phyloP scores from a whole-genome alignment of 106 monocot genomes.

The Agapanthus africanus region DNA sequence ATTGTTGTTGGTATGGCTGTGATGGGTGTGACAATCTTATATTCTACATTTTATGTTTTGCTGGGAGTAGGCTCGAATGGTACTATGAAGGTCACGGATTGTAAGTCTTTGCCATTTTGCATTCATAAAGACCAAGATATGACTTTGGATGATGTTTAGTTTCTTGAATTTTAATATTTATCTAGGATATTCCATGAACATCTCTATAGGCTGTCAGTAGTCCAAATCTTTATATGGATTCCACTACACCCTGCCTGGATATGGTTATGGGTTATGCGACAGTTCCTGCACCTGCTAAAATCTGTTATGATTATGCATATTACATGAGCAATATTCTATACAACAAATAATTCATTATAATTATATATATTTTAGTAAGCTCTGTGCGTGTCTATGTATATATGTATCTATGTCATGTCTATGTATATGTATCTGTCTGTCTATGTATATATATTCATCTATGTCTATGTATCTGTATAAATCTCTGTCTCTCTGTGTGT shows the following conservation, averaged over 20 bases:
- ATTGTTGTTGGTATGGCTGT: conserved; percentile 98
- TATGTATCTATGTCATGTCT: too few species aligned
- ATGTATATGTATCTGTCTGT: too few species aligned
- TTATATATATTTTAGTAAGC: not conserved
- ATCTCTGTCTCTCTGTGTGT: too few species aligned
- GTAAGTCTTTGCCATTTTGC: conserved; percentile 44
- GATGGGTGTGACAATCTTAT: conserved; percentile 58
- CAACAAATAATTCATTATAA: not conserved
- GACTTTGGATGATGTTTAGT: not conserved
- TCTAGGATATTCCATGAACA: not conserved
- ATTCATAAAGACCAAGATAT: not conserved
- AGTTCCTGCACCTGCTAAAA: too few species aligned
- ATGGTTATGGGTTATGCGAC: not conserved
- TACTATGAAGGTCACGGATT: conserved; percentile 90
- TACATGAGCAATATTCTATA: not conserved
- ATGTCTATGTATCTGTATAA: too few species aligned
- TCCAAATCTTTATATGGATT: not conserved
- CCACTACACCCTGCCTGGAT: not conserved
- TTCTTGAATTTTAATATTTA: not conserved
- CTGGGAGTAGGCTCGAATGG: conserved; percentile 79
- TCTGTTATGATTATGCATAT: not conserved
- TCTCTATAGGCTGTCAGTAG: not conserved
- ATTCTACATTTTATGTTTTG: conserved; percentile 88
- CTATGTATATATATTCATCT: too few species aligned
- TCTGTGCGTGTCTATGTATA: too few species aligned